Evolutionary conservation across 148 eudicot genomes (phyloP), one percentile per base, ranked within the genome.

Genomic region (Silene latifolia): DNA sequence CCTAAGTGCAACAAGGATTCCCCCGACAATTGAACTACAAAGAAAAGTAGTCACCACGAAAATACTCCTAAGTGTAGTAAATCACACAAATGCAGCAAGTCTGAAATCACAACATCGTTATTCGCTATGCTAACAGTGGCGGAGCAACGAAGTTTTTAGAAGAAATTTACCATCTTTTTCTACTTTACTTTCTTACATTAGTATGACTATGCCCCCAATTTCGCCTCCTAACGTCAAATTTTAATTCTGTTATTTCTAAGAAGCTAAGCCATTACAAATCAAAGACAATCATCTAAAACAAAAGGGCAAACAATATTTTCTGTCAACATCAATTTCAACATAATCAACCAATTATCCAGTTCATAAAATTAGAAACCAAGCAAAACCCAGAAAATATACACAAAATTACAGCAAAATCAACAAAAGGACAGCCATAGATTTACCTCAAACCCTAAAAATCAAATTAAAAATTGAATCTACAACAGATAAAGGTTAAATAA

Each of bases 351-450:
- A 64, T 35, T 10, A 70, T 18, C 68, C 56, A 27, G 13, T 17
- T 51, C 60, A 69, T 39, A 23, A 19, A 57, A 24, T 8, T 3
- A 23, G 42, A 71, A 71, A 58, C 71, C 46, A 46, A 25, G 25
- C 21, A 19, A 72, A 79, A 74, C 74, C 78, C 75, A 75, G 74
- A 48, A 79, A 69, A 47, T 13, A 3, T 13, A 15, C 25, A 42
- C n/a, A 24, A 20, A 59, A 73, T 15, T 68, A 13, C 56, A 8
- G 10, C 56, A 51, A 51, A 51, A 12, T 51, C 1, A 51, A 39
- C 8, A 51, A 15, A 67, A 10, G 57, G 73, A 68, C 5, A 47
- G 8, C 39, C 57, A 73, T 5, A 15, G 59, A 53, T 42, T 2
- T 25, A 56, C 24, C 13, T 17, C 5, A 63, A 54, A 15, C 1